phyloP scores from a whole-genome alignment of 176 grass and related monocot species.

The Lolium perenne region DNA sequence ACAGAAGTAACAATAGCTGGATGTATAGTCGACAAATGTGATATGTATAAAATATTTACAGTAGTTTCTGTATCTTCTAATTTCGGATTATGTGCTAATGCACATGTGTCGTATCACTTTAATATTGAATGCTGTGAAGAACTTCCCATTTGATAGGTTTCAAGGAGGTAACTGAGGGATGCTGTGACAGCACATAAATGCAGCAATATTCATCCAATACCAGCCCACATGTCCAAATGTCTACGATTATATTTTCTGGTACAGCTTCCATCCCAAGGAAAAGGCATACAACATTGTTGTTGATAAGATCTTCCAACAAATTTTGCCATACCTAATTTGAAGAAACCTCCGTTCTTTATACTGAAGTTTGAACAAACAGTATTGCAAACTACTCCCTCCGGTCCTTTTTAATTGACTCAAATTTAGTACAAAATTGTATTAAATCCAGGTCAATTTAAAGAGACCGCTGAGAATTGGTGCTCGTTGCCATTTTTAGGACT shows the following conservation, averaged over 20 bases:
- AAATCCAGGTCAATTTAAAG: no score
- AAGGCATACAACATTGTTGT: slow-evolving; percentile 53
- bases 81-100: neutral
- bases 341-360: neutral
- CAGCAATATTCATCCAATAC: slow-evolving; percentile 51
- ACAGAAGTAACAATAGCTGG: no score
- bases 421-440: no score
- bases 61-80: neutral
- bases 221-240: slow-evolving; percentile 45
- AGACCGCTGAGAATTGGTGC: no score
- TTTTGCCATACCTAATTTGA: slow-evolving; percentile 29
- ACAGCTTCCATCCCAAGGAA: slow-evolving; percentile 51
- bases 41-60: slow-evolving; percentile 27
- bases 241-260: slow-evolving; percentile 61
- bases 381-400: no score
- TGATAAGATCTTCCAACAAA: slow-evolving; percentile 41
- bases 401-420: neutral
- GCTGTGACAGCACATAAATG: slow-evolving; percentile 31
- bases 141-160: slow-evolving; percentile 44
- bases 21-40: no score
- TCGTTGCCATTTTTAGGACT: no score
- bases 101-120: neutral
- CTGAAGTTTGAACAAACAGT: neutral
- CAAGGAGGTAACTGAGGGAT: slow-evolving; percentile 32
- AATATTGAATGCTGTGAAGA: neutral